Evolutionary conservation across 441 rosid genomes (phyloP).

Genomic region (Jatropha multifida): DNA sequence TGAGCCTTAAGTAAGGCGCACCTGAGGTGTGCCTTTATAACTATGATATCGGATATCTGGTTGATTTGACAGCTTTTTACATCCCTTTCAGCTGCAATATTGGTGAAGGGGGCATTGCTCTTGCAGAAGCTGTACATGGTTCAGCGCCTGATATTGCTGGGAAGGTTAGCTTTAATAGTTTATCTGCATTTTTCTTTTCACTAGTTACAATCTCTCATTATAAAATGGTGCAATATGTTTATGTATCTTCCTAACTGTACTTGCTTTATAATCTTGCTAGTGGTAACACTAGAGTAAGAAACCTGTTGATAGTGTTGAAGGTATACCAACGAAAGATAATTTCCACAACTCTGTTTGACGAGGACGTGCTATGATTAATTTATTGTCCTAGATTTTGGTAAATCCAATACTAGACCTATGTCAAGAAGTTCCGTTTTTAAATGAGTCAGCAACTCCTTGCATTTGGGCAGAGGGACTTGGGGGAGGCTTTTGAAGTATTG

Average conservation of each 20-base stretch:
- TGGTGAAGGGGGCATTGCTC: slow-evolving; percentile 96
- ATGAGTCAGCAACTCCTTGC: not conserved
- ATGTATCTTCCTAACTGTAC: not conserved
- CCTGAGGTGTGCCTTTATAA: too few relatives aligned
- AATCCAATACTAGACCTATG: not conserved
- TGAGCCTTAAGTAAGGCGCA: too few relatives aligned
- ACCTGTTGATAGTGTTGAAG: not conserved
- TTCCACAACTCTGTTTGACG: not conserved
- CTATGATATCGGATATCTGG: too few relatives aligned
- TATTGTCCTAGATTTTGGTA: not conserved
- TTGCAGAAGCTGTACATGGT: slow-evolving; percentile 99
- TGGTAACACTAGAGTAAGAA: not conserved
- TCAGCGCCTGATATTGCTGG: slow-evolving; percentile 99
- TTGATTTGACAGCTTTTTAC: slow-evolving; percentile 22
- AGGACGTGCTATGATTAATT: not conserved
- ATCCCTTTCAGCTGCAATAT: slow-evolving; percentile 76
- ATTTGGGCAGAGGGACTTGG: too few relatives aligned
- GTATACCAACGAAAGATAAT: not conserved
- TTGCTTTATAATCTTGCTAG: slow-evolving; percentile 2
- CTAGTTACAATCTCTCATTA: not conserved
- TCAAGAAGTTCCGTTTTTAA: not conserved
- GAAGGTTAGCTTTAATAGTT: slow-evolving; percentile 58
- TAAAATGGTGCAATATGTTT: not conserved
- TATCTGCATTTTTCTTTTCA: slow-evolving; percentile 11
- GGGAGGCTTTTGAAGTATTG: not conserved